A percentile compares a stretch with the other conserved stretches of the same genome.
Evolutionary conservation across 768 basidiomycete species (phyloP).

Genomic region (Termitomyces sp.): DNA sequence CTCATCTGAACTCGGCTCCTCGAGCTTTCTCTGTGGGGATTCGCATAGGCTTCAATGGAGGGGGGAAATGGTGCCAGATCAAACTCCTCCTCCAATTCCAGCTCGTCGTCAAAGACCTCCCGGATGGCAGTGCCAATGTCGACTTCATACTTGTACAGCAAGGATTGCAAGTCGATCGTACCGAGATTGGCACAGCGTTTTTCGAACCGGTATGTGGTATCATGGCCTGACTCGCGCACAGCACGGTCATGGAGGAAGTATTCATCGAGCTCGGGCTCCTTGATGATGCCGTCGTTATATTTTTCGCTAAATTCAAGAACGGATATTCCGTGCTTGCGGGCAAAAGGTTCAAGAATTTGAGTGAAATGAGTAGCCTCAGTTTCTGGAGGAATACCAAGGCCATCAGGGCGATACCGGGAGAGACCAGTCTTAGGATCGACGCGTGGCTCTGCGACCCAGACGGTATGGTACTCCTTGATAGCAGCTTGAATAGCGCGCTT

Average conservation of each 20-base stretch:
- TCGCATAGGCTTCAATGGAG: conserved; percentile 62
- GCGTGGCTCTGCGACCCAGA: conserved; percentile 94
- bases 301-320: conserved; percentile 95
- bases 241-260: conserved; percentile 97
- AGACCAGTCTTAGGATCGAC: conserved; percentile 93
- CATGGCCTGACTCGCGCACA: conserved; percentile 94
- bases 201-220: conserved; percentile 96
- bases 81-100: conserved; percentile 93
- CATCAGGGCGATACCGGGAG: conserved; percentile 90
- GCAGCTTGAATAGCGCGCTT: conserved; percentile 95
- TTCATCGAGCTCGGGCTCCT: conserved; percentile 88
- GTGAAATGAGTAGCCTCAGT: conserved; percentile 99
- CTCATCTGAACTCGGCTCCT: conserved; percentile 60
- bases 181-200: conserved; percentile 96
- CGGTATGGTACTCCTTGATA: conserved; percentile 97
- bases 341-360: conserved; percentile 93
- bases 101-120: conserved; percentile 89
- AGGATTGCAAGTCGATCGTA: conserved; percentile 91
- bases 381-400: conserved; percentile 94
- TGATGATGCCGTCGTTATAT: conserved; percentile 81
- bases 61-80: conserved; percentile 89
- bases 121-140: conserved; percentile 98
- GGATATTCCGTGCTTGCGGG: conserved; percentile 85
- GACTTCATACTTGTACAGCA: conserved; percentile 97
- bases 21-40: conserved; percentile 55